Conservation (phyloP, 116 monocot species). For the Trichopus zeylanicus region DNA sequence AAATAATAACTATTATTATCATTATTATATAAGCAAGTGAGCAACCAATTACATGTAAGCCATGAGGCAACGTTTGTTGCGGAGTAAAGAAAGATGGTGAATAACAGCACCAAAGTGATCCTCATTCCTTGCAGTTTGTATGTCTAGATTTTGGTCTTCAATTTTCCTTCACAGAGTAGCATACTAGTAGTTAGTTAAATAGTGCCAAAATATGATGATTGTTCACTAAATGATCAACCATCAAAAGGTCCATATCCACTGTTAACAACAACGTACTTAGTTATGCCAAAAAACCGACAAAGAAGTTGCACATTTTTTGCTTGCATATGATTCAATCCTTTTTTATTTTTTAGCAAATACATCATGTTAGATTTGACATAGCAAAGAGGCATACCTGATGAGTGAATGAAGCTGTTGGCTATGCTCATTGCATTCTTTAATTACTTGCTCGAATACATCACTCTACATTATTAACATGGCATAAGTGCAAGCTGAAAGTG, state of each 20-base stretch:
- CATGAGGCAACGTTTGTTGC: conserved; percentile 94
- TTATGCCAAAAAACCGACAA: not conserved
- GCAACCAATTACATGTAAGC: conserved; percentile 60
- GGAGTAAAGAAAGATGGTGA: conserved; percentile 76
- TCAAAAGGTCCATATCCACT: too few relatives aligned
- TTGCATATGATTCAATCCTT: too few relatives aligned
- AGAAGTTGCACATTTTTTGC: too few relatives aligned
- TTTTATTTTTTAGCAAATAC: too few relatives aligned
- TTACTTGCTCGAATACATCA: conserved; percentile 71
- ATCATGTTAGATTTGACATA: too few relatives aligned
- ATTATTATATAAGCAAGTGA: not conserved
- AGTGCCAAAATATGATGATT: not conserved
- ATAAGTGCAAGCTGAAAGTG: not conserved
- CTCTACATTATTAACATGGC: conserved; percentile 22
- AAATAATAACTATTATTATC: not conserved
- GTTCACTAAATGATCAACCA: not conserved
- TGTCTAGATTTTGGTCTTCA: conserved; percentile 59
- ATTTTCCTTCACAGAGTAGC: conserved; percentile 47
- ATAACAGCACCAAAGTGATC: conserved; percentile 89
- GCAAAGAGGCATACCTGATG: conserved; percentile 33
- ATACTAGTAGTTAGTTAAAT: not conserved
- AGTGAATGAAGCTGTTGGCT: conserved; percentile 51
- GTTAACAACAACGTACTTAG: not conserved
- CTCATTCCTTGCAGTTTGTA: conserved; percentile 79
- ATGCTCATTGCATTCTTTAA: conserved; percentile 74